These are phyloP conservation scores for Amaranthus hypochondriacus DNA, from an alignment of 148 eudicot genomes.

Conservation along the genomic window DNA sequence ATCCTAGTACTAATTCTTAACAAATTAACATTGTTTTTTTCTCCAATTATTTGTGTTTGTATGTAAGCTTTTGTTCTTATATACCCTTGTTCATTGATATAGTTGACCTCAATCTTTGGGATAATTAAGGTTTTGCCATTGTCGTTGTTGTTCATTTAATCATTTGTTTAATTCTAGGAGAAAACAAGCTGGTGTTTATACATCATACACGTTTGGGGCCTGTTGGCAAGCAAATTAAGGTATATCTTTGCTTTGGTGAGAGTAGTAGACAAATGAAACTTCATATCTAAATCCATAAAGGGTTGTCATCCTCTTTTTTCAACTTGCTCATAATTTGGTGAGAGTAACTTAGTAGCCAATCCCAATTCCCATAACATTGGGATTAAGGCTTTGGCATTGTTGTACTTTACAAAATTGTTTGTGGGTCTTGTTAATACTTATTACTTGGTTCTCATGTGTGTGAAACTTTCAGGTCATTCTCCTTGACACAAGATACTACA, in stretches of 20 bases:
- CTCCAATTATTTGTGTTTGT: background rate
- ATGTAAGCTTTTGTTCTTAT: background rate
- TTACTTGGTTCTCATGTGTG: conserved; percentile 5
- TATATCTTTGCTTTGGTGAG: conserved; percentile 13
- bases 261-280: background rate
- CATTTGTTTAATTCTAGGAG: conserved; percentile 35
- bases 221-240: conserved; percentile 55
- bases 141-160: background rate
- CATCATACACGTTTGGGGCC: conserved; percentile 72
- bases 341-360: background rate
- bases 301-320: background rate
- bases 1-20: no score
- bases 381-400: no score
- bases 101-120: no score
- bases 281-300: background rate
- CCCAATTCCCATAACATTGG: no score
- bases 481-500: conserved; percentile 67
- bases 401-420: background rate
- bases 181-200: conserved; percentile 73
- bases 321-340: background rate
- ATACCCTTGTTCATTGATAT: no score
- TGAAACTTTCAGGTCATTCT: conserved; percentile 56
- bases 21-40: background rate
- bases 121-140: no score
- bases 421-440: background rate